Percentiles rank a stretch among this genome's conserved stretches.
These are phyloP conservation scores for Porcisia hertigi DNA, from an alignment of 208 protist species.

Conservation along the genomic window DNA sequence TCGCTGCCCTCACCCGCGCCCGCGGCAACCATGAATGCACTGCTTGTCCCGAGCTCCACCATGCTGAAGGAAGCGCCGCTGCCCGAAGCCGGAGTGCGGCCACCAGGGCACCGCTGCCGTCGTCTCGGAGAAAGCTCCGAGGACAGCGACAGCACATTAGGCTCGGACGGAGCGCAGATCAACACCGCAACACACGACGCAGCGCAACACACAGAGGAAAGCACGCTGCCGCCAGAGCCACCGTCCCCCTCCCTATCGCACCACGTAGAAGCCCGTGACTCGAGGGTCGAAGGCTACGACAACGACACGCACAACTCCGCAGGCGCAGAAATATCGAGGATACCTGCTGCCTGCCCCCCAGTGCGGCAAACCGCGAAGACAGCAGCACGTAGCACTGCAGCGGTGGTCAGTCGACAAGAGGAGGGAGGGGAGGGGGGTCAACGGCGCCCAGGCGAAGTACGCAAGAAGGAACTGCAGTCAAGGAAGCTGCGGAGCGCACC, in stretches of 20 bases:
- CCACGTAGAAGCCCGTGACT: not conserved
- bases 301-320: not conserved
- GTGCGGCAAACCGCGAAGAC: constrained; percentile 18
- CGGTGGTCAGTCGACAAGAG: constrained; percentile 8
- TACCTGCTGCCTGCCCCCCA: not conserved
- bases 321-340: not conserved
- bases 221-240: not conserved
- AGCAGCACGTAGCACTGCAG: constrained; percentile 9
- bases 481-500: not conserved
- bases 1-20: not conserved
- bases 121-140: constrained; percentile 28
- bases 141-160: constrained; percentile 9
- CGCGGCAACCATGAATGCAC: not conserved
- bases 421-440: not conserved
- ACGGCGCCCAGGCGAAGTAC: not conserved
- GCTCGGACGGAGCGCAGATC: not conserved
- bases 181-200: not conserved
- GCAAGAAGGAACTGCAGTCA: not conserved
- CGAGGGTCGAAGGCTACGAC: not conserved
- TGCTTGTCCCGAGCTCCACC: constrained; percentile 26
- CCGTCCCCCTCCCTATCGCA: not conserved
- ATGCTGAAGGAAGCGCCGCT: constrained; percentile 18
- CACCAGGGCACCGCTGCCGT: constrained; percentile 4
- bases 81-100: constrained; percentile 20
- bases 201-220: not conserved